phyloP scores from a whole-genome alignment of 495 filamentous ascomycete genomes.

The Trichoderma gamsii region DNA sequence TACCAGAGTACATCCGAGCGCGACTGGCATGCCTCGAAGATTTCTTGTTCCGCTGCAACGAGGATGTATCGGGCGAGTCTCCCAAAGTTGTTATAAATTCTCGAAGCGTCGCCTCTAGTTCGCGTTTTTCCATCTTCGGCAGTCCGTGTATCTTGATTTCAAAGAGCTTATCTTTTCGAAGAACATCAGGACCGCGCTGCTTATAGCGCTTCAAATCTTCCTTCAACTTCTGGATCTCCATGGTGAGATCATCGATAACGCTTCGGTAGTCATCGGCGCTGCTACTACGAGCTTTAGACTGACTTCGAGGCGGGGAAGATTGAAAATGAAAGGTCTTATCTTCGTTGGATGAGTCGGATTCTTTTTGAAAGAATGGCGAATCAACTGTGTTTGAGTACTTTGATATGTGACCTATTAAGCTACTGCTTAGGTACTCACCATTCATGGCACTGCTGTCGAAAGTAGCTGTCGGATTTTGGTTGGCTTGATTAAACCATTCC shows the following conservation, averaged over 20 bases:
- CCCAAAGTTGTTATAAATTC: constrained; percentile 56
- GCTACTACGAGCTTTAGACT: constrained; percentile 38
- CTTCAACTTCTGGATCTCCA: constrained; percentile 66
- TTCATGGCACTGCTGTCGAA: constrained; percentile 34
- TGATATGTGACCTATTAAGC: neutral
- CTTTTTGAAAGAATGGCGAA: constrained; percentile 48
- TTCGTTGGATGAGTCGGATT: constrained; percentile 40
- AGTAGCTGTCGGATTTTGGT: constrained; percentile 33
- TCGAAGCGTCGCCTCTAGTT: constrained; percentile 64
- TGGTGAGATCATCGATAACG: constrained; percentile 66
- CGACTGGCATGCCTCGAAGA: constrained; percentile 24
- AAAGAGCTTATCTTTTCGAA: constrained; percentile 63
- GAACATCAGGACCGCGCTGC: constrained; percentile 51
- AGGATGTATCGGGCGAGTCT: constrained; percentile 33
- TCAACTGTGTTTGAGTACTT: constrained; percentile 34
- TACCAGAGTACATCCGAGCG: constrained; percentile 24
- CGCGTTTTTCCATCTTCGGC: constrained; percentile 57
- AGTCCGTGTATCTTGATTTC: constrained; percentile 70
- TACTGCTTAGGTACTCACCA: constrained; percentile 18
- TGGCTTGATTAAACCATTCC: constrained; percentile 45
- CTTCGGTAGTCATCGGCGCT: constrained; percentile 55
- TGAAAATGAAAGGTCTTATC: constrained; percentile 16
- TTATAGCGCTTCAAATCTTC: constrained; percentile 62
- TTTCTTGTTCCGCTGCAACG: constrained; percentile 26
- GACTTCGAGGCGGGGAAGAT: constrained; percentile 15